A percentile compares a stretch with the other conserved stretches of the same genome.
Conservation (phyloP, 2,329 filamentous ascomycete genomes). For the Cryphonectria parasitica region DNA sequence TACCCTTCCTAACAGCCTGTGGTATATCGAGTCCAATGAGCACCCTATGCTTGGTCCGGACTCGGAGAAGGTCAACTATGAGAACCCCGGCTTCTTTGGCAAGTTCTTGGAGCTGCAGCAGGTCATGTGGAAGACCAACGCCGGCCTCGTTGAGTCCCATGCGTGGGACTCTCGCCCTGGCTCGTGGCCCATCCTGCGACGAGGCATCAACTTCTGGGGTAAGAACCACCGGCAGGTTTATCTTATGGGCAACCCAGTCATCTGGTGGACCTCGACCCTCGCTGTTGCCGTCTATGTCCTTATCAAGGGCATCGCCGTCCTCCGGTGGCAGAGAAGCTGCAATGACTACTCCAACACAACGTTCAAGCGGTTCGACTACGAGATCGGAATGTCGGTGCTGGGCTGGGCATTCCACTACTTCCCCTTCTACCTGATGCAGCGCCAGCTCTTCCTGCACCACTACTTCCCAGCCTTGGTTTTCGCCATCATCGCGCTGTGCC, state of each 20-base stretch:
- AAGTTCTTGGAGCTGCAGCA: constrained; percentile 98
- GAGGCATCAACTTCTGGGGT: constrained; percentile 99
- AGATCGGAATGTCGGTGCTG: constrained; percentile 86
- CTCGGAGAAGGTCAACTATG: constrained; percentile 95
- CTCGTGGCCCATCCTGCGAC: constrained; percentile 88
- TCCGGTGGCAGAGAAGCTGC: constrained; percentile 94
- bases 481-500: constrained; percentile 84
- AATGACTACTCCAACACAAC: constrained; percentile 79
- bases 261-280: constrained; percentile 89
- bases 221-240: constrained; percentile 94
- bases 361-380: constrained; percentile 98
- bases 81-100: constrained; percentile 89
- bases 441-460: constrained; percentile 97
- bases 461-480: constrained; percentile 98
- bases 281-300: constrained; percentile 76
- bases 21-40: constrained; percentile 92
- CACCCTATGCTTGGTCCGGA: constrained; percentile 76
- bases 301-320: constrained; percentile 85
- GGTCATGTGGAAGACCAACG: constrained; percentile 99
- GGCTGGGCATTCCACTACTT: constrained; percentile 99
- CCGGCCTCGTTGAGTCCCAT: constrained; percentile 92
- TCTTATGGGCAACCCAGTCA: constrained; percentile 89
- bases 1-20: constrained; percentile 92
- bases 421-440: constrained; percentile 97
- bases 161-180: constrained; percentile 96